Base-by-base conservation (phyloP, 495 filamentous ascomycete species). In the Neurospora discreta region DNA sequence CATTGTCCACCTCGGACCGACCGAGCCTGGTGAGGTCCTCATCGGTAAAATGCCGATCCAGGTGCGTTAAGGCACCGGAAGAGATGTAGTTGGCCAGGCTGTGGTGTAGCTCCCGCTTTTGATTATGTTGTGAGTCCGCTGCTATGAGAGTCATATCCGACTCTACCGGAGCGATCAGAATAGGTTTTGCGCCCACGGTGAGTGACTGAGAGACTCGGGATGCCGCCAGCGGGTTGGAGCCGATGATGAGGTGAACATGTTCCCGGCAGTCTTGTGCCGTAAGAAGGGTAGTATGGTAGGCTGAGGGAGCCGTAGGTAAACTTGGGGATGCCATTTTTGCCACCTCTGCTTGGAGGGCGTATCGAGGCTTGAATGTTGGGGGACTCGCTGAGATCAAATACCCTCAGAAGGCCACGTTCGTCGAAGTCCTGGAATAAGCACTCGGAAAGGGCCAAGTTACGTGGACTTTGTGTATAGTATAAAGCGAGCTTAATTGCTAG, bases 241-340 rank as follows among this genome's bases (percentile, higher is more conserved):
- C 95, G 68, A 98, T 77, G 67, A 99, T 90, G 44, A 99, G 83
- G 80, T 98, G 95, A 68, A 94, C 82, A 75, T 97, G 93, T 3
- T 85, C 87, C 1, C 88, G 86, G 65, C 86, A 90, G 77, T 97
- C 89, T 72, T 90, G 84, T 10, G 94, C 90, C 42, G 93, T 90
- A 68, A 99, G 87, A 36, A 99, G 84, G 15, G 92, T 86, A n/a
- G 82, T 79, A 38, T 78, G 75, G 68, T 72, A 74, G 60, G 58
- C 18, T 43, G 67, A 39, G 2, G 46, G 10, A 70, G 67, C 44
- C 26, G 60, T 38, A 20, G 39, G 43, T 70, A 65, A 15, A 65
- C 33, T 65, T 69, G 69, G 5, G 9, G 75, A 60, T 30, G 74
- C 68, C 74, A 77, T 65, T 26, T 18, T 65, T 33, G 52, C 52